phyloP scores from a whole-genome alignment of 208 protist genomes.

The Crithidia brevicula region DNA sequence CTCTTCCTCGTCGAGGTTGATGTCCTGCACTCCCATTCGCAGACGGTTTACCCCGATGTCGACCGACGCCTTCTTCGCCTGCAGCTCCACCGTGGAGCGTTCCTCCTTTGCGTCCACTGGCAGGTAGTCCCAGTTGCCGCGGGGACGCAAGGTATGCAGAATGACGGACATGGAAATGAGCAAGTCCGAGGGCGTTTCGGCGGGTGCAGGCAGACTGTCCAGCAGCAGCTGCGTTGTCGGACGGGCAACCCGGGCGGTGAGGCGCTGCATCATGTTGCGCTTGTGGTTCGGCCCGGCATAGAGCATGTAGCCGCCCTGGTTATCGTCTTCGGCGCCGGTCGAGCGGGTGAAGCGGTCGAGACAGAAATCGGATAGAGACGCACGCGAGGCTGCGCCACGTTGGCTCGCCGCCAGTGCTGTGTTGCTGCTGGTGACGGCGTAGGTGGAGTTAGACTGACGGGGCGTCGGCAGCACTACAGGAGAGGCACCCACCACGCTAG shows the following conservation, averaged over 20 bases:
- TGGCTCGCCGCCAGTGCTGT: not conserved
- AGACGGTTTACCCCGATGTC: constrained; percentile 82
- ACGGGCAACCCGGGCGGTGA: constrained; percentile 41
- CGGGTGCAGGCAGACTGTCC: constrained; percentile 41
- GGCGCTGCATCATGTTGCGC: constrained; percentile 65
- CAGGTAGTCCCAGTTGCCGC: constrained; percentile 89
- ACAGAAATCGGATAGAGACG: constrained; percentile 60
- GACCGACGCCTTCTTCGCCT: constrained; percentile 52
- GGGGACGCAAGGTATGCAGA: constrained; percentile 70
- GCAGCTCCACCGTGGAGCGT: constrained; percentile 44
- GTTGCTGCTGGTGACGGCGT: constrained; percentile 2
- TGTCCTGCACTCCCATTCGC: constrained; percentile 43
- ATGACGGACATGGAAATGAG: constrained; percentile 72
- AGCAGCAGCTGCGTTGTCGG: constrained; percentile 73
- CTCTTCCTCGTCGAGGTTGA: constrained; percentile 87
- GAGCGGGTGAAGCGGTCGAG: constrained; percentile 46
- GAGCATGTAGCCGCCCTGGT: constrained; percentile 71
- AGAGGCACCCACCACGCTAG: constrained; percentile 44
- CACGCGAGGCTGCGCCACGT: not conserved
- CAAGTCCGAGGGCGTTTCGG: constrained; percentile 50
- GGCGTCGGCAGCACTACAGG: constrained; percentile 33
- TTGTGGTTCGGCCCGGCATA: constrained; percentile 88
- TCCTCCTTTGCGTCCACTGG: constrained; percentile 40
- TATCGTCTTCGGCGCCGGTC: constrained; percentile 14
- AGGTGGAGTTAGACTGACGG: constrained; percentile 13